Evolutionary conservation across 2,329 filamentous ascomycete species (phyloP), one percentile per base, ranked within the genome.

Genomic region (Aspergillus sp.): DNA sequence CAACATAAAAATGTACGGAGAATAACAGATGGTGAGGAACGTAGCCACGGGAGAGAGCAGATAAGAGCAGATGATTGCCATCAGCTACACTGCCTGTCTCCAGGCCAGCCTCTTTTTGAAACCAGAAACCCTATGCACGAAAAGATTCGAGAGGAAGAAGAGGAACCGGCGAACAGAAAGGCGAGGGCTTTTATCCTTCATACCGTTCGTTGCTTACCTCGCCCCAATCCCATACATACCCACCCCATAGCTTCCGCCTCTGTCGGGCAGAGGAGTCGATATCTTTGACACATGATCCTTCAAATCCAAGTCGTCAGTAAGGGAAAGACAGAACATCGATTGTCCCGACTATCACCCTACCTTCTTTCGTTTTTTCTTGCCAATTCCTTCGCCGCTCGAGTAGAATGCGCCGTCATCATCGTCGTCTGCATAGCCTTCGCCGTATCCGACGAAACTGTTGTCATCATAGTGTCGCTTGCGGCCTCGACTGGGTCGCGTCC

Each of bases 391-490:
- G 53, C 69, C 64, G 49, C 75, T 76, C 42, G 75, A 76, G 56
- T 76, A 75, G 43, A 75, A 70, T 32, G 67, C 71, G 25, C 62
- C 63, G 20, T 76, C 75, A 45, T 72, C 71, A 53, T 79, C 77
- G 52, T 77, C 75, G 63, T 80, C 77, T 20, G 74, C 72, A 61
- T 71, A 79, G 17, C 77, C 77, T 69, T 78, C 76, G 48, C 75
- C 77, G 56, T 80, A 79, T 1, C 77, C 77, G 49, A 76, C 75
- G 62, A 78, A 80, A 59, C 76, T 79, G 55, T 75, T 74, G 44
- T 80, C 77, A 58, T 76, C 75, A 58, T 80, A 80, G 59, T 77
- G 69, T 61, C 78, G 74, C 64, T 79, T 79, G 36, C 74, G 75
- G 43, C 74, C 71, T 19, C 77, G 76, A 56, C 71, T 76, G 11